Conservation (phyloP, 352 stramenopile genomes). For the Aphanomyces cochlioides region DNA sequence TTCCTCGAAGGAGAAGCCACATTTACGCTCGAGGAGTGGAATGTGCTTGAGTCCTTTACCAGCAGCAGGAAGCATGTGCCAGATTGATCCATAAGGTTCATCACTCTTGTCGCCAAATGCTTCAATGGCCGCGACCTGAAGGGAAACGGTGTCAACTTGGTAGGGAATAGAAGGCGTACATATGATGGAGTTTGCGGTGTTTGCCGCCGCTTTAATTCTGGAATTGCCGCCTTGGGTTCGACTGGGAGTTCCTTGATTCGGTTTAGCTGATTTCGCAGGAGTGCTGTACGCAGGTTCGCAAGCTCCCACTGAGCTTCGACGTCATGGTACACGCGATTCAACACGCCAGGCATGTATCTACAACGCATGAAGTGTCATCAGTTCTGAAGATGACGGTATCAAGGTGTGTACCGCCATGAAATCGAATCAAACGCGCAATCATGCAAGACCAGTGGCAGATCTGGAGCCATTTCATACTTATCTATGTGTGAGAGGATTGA, state of each 20-base stretch:
- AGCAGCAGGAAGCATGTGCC: conserved; percentile 47
- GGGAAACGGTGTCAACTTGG: too few relatives aligned
- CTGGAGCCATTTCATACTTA: conserved; percentile 92
- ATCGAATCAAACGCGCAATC: conserved; percentile 92
- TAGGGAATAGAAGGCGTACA: conserved; percentile 50
- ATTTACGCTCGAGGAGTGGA: conserved; percentile 64
- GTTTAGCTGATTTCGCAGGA: conserved; percentile 70
- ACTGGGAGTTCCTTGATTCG: conserved; percentile 50
- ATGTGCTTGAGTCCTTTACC: conserved; percentile 52
- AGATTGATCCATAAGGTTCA: conserved; percentile 32
- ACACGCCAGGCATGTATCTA: conserved; percentile 63
- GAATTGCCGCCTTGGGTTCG: conserved; percentile 42
- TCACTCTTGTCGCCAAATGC: conserved; percentile 45
- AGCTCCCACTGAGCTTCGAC: conserved; percentile 85
- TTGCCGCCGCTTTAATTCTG: conserved; percentile 62
- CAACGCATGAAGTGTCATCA: not conserved
- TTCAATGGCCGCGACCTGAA: conserved; percentile 32
- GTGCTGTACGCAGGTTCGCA: conserved; percentile 59
- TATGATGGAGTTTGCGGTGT: conserved; percentile 45
- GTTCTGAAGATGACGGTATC: too few relatives aligned
- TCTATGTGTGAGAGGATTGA: not conserved
- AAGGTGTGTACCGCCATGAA: conserved; percentile 51
- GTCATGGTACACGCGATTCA: conserved; percentile 74
- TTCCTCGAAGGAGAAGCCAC: conserved; percentile 73
- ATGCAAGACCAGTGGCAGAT: conserved; percentile 96